Conservation (phyloP, 1,284 basidiomycete genomes). For the Fomitiporia mediterranea region DNA sequence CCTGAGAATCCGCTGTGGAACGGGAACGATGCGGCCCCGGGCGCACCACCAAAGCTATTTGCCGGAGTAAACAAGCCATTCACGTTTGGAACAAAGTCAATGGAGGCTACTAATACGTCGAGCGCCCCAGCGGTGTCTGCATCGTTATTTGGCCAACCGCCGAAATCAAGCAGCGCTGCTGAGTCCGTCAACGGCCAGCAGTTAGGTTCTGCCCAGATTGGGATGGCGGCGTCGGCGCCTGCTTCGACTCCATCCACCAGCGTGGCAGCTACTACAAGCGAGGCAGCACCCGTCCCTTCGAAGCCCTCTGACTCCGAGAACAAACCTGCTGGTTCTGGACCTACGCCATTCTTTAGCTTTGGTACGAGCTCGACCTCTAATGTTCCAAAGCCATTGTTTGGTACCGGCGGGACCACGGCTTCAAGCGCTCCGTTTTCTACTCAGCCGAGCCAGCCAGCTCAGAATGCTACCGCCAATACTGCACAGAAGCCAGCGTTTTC, state of each 20-base stretch:
- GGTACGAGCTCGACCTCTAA: not conserved
- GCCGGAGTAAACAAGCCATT: constrained; percentile 3
- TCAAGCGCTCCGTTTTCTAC: constrained; percentile 10
- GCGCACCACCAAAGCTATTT: not conserved
- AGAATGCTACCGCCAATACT: not conserved
- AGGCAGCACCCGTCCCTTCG: not conserved
- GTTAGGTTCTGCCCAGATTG: not conserved
- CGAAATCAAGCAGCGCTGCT: not conserved
- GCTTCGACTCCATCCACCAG: not conserved
- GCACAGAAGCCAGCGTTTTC: not conserved
- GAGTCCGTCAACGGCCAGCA: not conserved
- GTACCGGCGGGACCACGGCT: constrained; percentile 2
- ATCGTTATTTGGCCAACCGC: constrained; percentile 4
- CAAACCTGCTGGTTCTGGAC: constrained; percentile 3
- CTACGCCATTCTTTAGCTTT: constrained; percentile 12
- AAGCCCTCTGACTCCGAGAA: constrained; percentile 12
- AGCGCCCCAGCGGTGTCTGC: not conserved
- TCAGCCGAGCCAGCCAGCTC: constrained; percentile 19
- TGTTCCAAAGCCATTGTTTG: constrained; percentile 17
- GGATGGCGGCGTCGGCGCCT: not conserved
- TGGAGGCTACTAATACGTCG: not conserved
- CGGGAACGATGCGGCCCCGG: not conserved
- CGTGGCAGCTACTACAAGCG: not conserved
- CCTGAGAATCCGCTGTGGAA: constrained; percentile 18
- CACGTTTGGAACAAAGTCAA: constrained; percentile 8